Conservation (phyloP, 352 stramenopile genomes). For the Phytophthora gonapodyides region DNA sequence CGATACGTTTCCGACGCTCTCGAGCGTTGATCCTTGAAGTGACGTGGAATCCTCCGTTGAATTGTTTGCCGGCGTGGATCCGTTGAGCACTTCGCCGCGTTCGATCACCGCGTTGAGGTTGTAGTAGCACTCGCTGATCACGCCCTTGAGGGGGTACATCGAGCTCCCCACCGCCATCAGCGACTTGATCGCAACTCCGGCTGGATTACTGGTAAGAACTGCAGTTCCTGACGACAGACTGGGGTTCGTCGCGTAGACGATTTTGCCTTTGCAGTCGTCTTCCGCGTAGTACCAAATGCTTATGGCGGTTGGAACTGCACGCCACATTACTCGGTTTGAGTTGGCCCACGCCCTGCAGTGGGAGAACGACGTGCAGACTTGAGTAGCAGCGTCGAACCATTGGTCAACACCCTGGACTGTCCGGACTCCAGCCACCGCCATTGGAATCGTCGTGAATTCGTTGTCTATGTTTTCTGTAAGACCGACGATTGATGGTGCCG, state of each 20-base stretch:
- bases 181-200: background rate
- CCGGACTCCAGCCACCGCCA: background rate
- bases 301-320: background rate
- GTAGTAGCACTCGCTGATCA: background rate
- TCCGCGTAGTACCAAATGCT: background rate
- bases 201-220: background rate
- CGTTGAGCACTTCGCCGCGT: background rate
- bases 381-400: background rate
- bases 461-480: too few species aligned
- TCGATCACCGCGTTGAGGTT: background rate
- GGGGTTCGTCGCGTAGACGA: background rate
- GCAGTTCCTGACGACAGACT: background rate
- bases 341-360: slow-evolving; percentile 1
- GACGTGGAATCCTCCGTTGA: background rate
- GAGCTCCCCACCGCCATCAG: background rate
- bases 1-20: too few species aligned
- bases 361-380: background rate
- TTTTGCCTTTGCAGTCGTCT: background rate
- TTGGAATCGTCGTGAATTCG: too few species aligned
- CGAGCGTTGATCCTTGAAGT: too few species aligned
- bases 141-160: background rate
- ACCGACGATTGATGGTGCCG: too few species aligned
- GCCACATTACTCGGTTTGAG: slow-evolving; percentile 3
- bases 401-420: background rate
- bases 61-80: background rate